Base-by-base conservation (phyloP, 257 asterid genomes). In the Salvia hispanica region DNA sequence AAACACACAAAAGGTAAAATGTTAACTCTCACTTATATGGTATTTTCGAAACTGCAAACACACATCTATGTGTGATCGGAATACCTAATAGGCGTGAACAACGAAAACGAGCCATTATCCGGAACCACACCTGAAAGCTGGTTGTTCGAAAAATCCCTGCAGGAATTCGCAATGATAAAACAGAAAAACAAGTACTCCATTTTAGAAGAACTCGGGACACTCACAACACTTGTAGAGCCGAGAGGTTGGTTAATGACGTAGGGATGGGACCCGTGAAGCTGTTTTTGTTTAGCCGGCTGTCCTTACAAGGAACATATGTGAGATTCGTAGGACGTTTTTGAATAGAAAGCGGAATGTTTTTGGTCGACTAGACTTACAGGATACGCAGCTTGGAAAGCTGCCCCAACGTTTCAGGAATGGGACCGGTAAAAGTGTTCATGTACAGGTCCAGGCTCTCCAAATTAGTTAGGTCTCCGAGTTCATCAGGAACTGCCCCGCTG, bases 241-340 rank as follows among this genome's bases (percentile, higher is more conserved):
- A 78, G 71, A 91, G 75, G 69, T 89, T 87, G 74, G 98, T 91
- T 82, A 91, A 69, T 4, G 92, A 78, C 87, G 85, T 65, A 1
- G 96, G 94, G 60, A 91, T 91, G 16, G 82, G 78, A 13, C 98
- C 98, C 44, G 76, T 72, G 84, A 91, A 80, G 81, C 89, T 91
- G 85, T 91, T 91, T 82, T 91, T 91, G 82, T 91, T 91, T 70
- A 91, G 96, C 85, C 98, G 97, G 64, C 98, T 92, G 78, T 82
- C 87, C 88, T 77, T 85, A 66, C 90, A 86, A 81, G 2, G 75
- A 67, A 73, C 71, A 57, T 61, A 76, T 59, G 36, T 81, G 47
- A 77, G 80, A 68, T 57, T 60, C 70, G 40, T 14, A 66, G 56
- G 15, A 48, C 9, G 67, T 48, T 50, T 58, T 55, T 31, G 8